Evolutionary conservation across 176 grass and related monocot species (phyloP), one percentile per base, ranked within the genome.

Genomic region (Metroxylon sagu): DNA sequence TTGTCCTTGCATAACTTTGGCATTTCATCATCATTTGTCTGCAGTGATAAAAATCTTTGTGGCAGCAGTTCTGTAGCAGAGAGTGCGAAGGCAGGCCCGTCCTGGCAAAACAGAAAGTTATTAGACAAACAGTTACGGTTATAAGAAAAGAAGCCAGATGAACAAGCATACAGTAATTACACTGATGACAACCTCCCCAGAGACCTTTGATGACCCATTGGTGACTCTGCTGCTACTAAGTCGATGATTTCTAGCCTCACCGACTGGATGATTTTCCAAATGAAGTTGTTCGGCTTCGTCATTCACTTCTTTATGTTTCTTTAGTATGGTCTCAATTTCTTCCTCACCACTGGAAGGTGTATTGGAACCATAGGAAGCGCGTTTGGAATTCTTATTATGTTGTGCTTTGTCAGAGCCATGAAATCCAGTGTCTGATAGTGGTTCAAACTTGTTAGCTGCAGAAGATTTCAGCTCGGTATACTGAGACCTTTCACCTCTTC

Each of bases 141-240:
- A 18, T 14, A 29, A 6, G 18, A n/a, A 26, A 52, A 21, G n/a
- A 39, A 10, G 7, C 35, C 12, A 39, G 35, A 39, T 39, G 17
- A 15, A 21, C 0, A 18, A 59, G 16, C 60, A 50, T 50, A 6
- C 49, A 71, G 21, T 29, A 4, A 71, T 49, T 28, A 52, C 17
- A 50, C 6, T 1, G 31, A 56, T 39, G 18, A 60, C 16, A 71
- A 71, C 68, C 56, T 71, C 15, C 30, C 49, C 68, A 60, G 54
- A 14, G 56, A 21, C 25, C 6, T 49, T 71, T 23, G 15, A 12
- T 19, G 54, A 51, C 21, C 50, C 53, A 7, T 50, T 26, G 4
- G 14, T 59, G 16, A 18, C 50, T 19, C n/a, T 43, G 5, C 26
- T 59, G 7, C 43, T 71, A 16, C 16, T 12, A 25, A 15, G 5